These are phyloP conservation scores for Fusarium annulatum DNA, from an alignment of 2,329 filamentous ascomycete genomes.

Conservation along the genomic window DNA sequence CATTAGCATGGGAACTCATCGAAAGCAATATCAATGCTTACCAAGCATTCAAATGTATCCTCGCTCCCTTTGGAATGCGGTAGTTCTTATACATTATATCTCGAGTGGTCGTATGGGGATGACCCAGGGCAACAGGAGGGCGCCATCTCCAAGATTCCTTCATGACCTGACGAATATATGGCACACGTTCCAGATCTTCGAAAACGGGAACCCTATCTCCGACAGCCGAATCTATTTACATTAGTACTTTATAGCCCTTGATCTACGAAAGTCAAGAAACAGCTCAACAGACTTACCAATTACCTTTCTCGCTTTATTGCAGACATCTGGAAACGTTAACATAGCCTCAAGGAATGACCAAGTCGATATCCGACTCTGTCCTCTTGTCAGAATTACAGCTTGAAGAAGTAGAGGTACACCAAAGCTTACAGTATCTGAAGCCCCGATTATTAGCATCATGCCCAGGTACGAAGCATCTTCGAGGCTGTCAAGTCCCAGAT, in stretches of 20 bases:
- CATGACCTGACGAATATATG: neutral
- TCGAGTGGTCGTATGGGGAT: neutral
- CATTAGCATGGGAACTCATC: neutral
- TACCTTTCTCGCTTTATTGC: neutral
- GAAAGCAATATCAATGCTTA: no score
- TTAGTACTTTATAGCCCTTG: neutral
- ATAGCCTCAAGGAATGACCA: neutral
- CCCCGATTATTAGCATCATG: neutral
- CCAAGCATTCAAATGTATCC: neutral
- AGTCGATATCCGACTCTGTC: neutral
- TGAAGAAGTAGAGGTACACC: no score
- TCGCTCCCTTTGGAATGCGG: neutral
- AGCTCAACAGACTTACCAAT: neutral
- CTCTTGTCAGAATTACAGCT: neutral
- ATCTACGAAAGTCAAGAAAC: no score
- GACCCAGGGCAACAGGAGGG: neutral
- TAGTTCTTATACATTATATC: neutral
- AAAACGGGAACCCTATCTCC: neutral
- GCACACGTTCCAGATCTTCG: neutral
- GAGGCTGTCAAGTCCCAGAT: neutral
- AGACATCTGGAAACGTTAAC: neutral
- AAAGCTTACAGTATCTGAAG: neutral
- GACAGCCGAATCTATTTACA: neutral
- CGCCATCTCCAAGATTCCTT: neutral
- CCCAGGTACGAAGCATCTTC: neutral